Evolutionary conservation across 225 moss, liverwort and hornwort genomes (phyloP), one percentile per base, ranked within the genome.

Genomic region (Climacium dendroides): DNA sequence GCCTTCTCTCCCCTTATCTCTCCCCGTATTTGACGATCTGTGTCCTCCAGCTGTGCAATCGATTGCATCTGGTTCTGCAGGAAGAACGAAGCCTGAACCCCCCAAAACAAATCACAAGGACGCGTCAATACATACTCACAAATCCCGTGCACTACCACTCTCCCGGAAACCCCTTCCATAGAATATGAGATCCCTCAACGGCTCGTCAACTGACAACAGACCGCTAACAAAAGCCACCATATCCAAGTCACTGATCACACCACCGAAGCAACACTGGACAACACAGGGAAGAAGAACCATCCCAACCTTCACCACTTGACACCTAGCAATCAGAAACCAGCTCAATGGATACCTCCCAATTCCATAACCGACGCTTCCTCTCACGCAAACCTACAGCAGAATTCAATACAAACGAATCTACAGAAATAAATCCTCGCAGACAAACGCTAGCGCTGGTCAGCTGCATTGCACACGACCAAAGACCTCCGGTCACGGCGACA

Each of bases 51-150:
- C 80, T 97, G 99, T 26, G 89, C 88, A 78, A 99, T 96, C 65
- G 93, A 94, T 77, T 97, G 97, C 96, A 99, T 95, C 91, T 99
- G 99, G 50, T 95, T 95, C 90, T 99, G 99, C 96, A 96, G 94
- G 87, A 93, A 96, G 55, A 87, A 95, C 7, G 97, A 96, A 47
- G 99, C 99, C 99, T 99, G 85, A 37, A 37, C 45, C 3, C n/a
- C 41, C 35, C 19, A 48, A 82, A 52, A n/a, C 30, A 13, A 43
- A 55, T 6, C 60, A 71, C 14, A 73, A 32, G 2, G n/a, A 50
- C 32, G n/a, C 60, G 60, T 88, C 60, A 88, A 5, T 9, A 61
- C 76, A 67, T 2, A 48, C 58, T 23, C 87, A 59, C 58, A n/a
- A 48, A 29, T 67, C 50, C 47, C 24, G 11, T 10, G 45, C 58